A percentile compares a stretch with the other conserved stretches of the same genome.
Conservation (phyloP, 345 rosid species). For the Eucalyptus viminalis region DNA sequence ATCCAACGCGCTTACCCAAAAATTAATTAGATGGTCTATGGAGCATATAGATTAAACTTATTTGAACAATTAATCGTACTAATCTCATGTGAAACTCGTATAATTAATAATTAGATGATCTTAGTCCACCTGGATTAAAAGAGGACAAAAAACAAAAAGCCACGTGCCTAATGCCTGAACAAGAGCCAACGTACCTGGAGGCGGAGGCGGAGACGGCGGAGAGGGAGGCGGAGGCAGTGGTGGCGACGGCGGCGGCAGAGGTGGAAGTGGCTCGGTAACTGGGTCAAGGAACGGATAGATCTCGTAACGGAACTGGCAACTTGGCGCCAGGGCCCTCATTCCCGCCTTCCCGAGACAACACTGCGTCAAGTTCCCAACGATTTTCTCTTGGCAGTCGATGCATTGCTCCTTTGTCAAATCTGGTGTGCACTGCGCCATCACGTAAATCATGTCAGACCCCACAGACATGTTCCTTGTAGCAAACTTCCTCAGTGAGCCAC, state of each 20-base stretch:
- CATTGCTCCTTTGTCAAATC: no score
- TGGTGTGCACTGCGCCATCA: no score
- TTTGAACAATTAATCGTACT: no score
- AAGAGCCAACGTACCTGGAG: not conserved
- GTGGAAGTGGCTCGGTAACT: no score
- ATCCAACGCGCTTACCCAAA: not conserved
- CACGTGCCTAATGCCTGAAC: not conserved
- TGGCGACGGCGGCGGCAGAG: rapidly evolving
- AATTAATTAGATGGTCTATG: not conserved
- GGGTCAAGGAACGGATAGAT: no score
- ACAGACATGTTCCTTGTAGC: rapidly evolving
- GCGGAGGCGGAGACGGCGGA: rapidly evolving
- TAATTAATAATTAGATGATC: not conserved
- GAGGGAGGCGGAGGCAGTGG: not conserved
- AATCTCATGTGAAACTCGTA: no score
- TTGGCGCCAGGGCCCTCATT: no score
- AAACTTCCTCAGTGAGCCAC: no score
- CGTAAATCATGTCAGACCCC: rapidly evolving
- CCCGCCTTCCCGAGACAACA: no score
- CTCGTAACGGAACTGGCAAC: no score
- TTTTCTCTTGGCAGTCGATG: rapidly evolving
- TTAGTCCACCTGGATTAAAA: not conserved
- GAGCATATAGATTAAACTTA: not conserved
- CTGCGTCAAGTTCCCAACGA: rapidly evolving
- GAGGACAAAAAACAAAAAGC: not conserved